Conservation (phyloP, 306 rosid genomes). For the Hippophae rhamnoides region DNA sequence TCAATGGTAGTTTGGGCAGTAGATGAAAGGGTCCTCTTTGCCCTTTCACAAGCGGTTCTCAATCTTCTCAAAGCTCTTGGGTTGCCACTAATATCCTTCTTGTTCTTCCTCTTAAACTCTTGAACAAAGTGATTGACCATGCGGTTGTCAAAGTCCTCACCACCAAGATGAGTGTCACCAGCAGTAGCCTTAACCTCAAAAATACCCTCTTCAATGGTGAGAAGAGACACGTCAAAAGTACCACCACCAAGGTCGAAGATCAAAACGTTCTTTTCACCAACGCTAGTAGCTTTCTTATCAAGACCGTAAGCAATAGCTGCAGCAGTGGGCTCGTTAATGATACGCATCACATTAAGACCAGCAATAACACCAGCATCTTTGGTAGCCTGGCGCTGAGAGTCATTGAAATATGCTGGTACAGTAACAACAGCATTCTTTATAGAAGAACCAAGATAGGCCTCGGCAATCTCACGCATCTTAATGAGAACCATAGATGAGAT, state of each 20-base stretch:
- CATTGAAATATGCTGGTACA: conserved; percentile 53
- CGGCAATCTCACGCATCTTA: conserved; percentile 83
- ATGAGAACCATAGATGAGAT: conserved; percentile 27
- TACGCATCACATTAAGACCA: conserved; percentile 9
- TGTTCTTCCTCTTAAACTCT: conserved; percentile 69
- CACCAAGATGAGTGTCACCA: conserved; percentile 78
- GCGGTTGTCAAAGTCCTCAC: conserved; percentile 71
- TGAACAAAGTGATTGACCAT: conserved; percentile 78
- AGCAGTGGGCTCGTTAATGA: conserved; percentile 16
- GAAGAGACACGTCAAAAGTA: conserved; percentile 47
- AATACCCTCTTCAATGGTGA: conserved; percentile 65
- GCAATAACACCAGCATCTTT: conserved; percentile 17
- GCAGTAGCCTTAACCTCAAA: conserved; percentile 71
- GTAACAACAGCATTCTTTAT: conserved; percentile 76
- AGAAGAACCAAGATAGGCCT: conserved; percentile 57
- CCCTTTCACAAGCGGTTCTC: conserved; percentile 69
- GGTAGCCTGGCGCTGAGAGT: conserved; percentile 17
- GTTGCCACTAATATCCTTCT: conserved; percentile 57
- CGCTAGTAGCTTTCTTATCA: conserved; percentile 18
- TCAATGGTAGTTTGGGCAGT: conserved; percentile 72
- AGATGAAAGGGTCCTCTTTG: conserved; percentile 72
- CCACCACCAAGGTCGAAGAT: conserved; percentile 16
- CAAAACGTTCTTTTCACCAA: conserved; percentile 16
- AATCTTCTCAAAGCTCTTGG: conserved; percentile 68
- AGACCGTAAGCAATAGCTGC: conserved; percentile 19